phyloP scores from a whole-genome alignment of 768 basidiomycete species.

The Heimioporus sp. region DNA sequence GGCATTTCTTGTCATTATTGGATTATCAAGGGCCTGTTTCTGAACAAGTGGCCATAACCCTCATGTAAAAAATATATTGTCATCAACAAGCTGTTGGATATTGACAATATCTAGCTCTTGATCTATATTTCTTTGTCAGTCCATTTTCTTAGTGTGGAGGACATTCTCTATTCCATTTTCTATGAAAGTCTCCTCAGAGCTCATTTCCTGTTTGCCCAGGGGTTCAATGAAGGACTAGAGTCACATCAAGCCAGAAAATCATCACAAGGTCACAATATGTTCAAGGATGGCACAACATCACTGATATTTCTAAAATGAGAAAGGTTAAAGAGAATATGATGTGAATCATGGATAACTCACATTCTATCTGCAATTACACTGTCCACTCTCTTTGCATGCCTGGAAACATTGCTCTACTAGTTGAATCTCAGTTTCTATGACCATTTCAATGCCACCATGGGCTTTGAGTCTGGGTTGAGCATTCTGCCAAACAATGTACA shows the following conservation, averaged over 20 bases:
- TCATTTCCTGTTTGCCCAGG: no score
- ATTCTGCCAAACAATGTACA: no score
- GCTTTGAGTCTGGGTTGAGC: no score
- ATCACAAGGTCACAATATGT: neutral
- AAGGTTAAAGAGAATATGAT: no score
- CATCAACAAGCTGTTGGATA: neutral
- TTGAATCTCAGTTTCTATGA: no score
- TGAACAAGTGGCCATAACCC: neutral
- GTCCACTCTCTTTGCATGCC: neutral
- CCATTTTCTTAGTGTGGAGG: slow-evolving; percentile 2
- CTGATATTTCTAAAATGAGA: no score
- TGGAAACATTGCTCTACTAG: no score
- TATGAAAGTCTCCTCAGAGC: slow-evolving; percentile 9
- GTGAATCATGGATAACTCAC: no score
- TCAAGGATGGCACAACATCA: no score
- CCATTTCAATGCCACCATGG: no score
- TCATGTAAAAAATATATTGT: slow-evolving; percentile 1
- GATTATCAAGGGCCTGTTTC: neutral
- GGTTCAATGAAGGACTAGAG: no score
- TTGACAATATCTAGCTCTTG: slow-evolving; percentile 5
- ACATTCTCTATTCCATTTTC: slow-evolving; percentile 3
- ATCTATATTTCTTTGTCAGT: slow-evolving; percentile 2
- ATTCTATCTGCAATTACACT: slow-evolving; percentile 1
- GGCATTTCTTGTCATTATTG: neutral
- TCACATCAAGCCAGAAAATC: no score